phyloP scores from a whole-genome alignment of 2,329 filamentous ascomycete genomes.

The Geosmithia flava region DNA sequence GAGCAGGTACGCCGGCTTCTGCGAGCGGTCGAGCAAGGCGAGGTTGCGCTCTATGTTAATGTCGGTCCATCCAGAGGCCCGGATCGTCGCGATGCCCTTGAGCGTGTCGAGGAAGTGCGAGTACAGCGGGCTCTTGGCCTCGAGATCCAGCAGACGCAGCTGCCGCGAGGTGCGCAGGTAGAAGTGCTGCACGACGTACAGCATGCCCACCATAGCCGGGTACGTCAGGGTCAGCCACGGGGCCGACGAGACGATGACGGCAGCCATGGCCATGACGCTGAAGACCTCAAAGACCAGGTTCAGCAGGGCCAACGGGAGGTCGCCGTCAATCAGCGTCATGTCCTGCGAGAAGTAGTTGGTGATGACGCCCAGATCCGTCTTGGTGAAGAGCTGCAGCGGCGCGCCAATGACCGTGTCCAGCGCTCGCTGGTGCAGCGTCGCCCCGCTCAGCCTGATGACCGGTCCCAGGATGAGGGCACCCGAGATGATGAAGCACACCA shows the following conservation, averaged over 20 bases:
- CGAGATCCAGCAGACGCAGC: constrained; percentile 46
- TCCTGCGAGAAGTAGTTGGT: constrained; percentile 34
- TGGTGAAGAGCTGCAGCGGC: constrained; percentile 26
- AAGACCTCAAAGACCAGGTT: constrained; percentile 14
- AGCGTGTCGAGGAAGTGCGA: constrained; percentile 42
- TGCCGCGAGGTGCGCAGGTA: constrained; percentile 50
- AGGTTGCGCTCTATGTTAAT: constrained; percentile 28
- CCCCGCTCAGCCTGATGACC: constrained; percentile 16
- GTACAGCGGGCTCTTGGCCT: constrained; percentile 47
- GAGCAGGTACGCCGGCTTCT: constrained; percentile 42
- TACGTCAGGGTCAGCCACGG: constrained; percentile 35
- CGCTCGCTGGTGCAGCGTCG: constrained; percentile 17
- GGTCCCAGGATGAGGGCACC: constrained; percentile 9
- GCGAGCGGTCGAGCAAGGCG: constrained; percentile 35
- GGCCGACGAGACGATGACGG: constrained; percentile 28
- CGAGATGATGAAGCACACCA: constrained; percentile 5
- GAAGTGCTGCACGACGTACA: constrained; percentile 41
- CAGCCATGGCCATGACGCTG: constrained; percentile 26
- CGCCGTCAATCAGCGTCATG: constrained; percentile 24
- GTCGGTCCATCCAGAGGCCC: constrained; percentile 41
- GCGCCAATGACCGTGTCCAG: constrained; percentile 21
- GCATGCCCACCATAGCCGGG: constrained; percentile 28
- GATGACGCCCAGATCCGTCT: constrained; percentile 25
- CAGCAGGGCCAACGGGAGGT: constrained; percentile 19
- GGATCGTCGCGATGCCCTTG: constrained; percentile 37